Base-by-base conservation (phyloP, 2,329 filamentous ascomycete genomes). In the Penicillium digitatum region DNA sequence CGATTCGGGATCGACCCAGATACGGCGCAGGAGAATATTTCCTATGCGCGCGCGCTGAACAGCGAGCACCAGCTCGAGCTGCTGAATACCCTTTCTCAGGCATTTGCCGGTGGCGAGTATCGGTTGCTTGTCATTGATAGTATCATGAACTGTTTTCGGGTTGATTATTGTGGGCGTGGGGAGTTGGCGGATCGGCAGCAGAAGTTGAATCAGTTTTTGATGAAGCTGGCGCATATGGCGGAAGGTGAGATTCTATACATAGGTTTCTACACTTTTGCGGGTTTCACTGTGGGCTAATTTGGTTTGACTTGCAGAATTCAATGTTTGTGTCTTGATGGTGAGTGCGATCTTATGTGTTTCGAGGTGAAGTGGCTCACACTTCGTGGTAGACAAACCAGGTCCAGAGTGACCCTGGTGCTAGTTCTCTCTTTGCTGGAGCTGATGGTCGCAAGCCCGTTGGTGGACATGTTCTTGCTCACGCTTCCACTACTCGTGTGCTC, bases 171-270 rank as follows among this genome's bases (percentile, higher is more conserved):
- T 62, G 86, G 86, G 8, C 82, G 86, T 52, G 86, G 84, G 18
- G 86, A 88, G 67, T 77, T 88, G 54, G 83, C 82, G 20, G 86
- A 88, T 61, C 80, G 86, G 27, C 86, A 88, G 70, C 83, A 87
- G 71, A 87, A 86, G 64, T 76, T 88, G 31, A 84, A 84, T 56
- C 80, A 84, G 59, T 87, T 87, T 66, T 73, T 88, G 37, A 81
- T 82, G 58, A 84, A 82, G 68, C 72, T 87, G 43, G 81, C 81
- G 14, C 82, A 86, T 67, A 84, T 87, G 74, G 84, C 85, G 35
- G 84, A 87, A 73, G 80, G 80, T 81, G 62, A 55, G 68, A 32
- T 5, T 34, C 6, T 26, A 26, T 26, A 26, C 24, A 4, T 22
- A 11, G 11, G 18, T 14, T 14, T 29, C 20, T 52, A 37, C 26